Evolutionary conservation across 225 moss, liverwort and hornwort species (phyloP), one percentile per base, ranked within the genome.

Genomic region (Anthoceros angustus): DNA sequence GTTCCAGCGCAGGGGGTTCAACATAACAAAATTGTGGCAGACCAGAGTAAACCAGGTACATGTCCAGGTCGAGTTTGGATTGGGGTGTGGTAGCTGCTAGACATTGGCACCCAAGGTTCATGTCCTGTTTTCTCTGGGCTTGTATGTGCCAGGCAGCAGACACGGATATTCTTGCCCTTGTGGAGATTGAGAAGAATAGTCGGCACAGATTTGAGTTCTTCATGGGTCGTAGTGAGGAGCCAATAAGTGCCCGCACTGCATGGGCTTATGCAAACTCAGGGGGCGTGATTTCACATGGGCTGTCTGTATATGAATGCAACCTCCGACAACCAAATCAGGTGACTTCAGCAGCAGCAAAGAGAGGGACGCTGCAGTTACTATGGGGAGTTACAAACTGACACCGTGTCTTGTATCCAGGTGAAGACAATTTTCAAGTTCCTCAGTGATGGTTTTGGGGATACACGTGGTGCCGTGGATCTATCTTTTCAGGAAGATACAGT

Each of bases 181-280:
- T 98, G 70, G 95, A 98, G 72, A 98, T 98, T 74, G 95, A 98
- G 83, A 98, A 98, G 62, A 98, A 86, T 67, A 98, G 92, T 20
- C 86, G 85, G 8, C 95, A 92, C 80, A 91, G 86, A 18, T 98
- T 98, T 72, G 95, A 98, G 75, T 98, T 98, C 72, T 92, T 85
- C 64, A 98, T 98, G 95, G 95, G 95, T 48, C 91, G 82, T 69
- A 87, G 80, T 72, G 88, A 91, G 68, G 94, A 86, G 72, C 88
- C 94, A 68, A 88, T 95, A 26, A 77, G 88, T 84, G 95, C 95
- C 63, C 85, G 95, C 62, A 83, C 95, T 62, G 95, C 95, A 5
- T 98, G 82, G 63, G 82, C 84, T 64, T 98, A 84, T 76, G 70
- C 92, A 40, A 87, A 92, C 76, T 86, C 91, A 26, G 95, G 95